Conservation (phyloP, 2,329 filamentous ascomycete genomes). For the Fusarium gaditjirri region DNA sequence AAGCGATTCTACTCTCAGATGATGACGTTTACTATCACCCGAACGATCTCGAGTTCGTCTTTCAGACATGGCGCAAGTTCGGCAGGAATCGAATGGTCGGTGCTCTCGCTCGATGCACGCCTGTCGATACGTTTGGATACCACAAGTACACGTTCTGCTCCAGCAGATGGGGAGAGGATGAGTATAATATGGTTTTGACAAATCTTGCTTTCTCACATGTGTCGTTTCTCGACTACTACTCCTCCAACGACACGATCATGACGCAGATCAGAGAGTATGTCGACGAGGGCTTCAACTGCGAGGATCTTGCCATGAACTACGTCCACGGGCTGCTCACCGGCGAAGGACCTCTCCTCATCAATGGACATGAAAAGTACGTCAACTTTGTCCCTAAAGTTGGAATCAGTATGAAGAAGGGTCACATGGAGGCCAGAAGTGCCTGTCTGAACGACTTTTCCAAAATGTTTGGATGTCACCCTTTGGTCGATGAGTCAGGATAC, state of each 20-base stretch:
- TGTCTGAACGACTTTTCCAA: slow-evolving; percentile 51
- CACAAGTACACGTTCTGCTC: slow-evolving; percentile 51
- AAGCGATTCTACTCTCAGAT: slow-evolving; percentile 54
- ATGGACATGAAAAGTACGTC: slow-evolving; percentile 47
- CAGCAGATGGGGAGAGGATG: slow-evolving; percentile 36
- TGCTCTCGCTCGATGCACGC: slow-evolving; percentile 51
- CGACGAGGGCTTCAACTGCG: slow-evolving; percentile 54
- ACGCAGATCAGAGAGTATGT: slow-evolving; percentile 50
- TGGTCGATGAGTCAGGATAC: slow-evolving; percentile 49
- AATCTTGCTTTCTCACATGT: slow-evolving; percentile 53
- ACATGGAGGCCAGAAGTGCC: slow-evolving; percentile 48
- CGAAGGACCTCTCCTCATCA: slow-evolving; percentile 50
- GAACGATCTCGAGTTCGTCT: slow-evolving; percentile 53
- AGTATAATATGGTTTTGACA: slow-evolving; percentile 52
- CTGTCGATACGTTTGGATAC: slow-evolving; percentile 37
- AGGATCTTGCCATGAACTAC: slow-evolving; percentile 55
- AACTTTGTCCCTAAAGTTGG: slow-evolving; percentile 47
- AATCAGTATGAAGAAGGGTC: slow-evolving; percentile 49
- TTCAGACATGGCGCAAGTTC: slow-evolving; percentile 54
- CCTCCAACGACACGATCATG: slow-evolving; percentile 47
- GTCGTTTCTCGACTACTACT: slow-evolving; percentile 53
- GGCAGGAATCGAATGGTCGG: slow-evolving; percentile 50
- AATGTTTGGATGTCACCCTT: slow-evolving; percentile 50
- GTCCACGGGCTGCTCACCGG: slow-evolving; percentile 49
- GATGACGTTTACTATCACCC: slow-evolving; percentile 55